A percentile compares a stretch with the other conserved stretches of the same genome.
Conservation (phyloP, 176 grass and related monocot species). For the Eragrostis nindensis region DNA sequence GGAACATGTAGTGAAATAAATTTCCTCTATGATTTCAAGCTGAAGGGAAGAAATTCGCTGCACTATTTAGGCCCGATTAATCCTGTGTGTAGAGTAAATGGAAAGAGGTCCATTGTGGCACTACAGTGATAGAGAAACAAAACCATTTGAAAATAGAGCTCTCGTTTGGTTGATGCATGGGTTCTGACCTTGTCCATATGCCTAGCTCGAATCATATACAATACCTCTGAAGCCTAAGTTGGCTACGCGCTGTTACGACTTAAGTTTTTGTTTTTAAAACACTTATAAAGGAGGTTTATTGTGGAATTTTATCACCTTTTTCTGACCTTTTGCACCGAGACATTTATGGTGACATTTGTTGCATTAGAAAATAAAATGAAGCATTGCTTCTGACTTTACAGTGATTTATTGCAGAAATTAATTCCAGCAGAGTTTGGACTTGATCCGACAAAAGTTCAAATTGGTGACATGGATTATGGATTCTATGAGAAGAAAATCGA, state of each 20-base stretch:
- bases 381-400: slow-evolving; percentile 9
- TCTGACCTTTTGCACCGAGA: not conserved
- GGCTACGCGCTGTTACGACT: not conserved
- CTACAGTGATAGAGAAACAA: not conserved
- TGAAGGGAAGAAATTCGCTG: not conserved
- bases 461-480: slow-evolving; percentile 68
- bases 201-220: not conserved
- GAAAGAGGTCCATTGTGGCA: not conserved
- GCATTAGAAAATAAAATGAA: slow-evolving; percentile 2
- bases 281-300: not conserved
- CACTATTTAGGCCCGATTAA: not conserved
- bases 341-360: not conserved
- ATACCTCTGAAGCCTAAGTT: not conserved
- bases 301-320: not conserved
- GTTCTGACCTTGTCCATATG: not conserved
- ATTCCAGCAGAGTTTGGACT: slow-evolving; percentile 87
- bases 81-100: not conserved
- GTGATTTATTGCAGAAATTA: slow-evolving; percentile 69
- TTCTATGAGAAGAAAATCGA: slow-evolving; percentile 81
- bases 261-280: not conserved
- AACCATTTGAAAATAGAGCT: not conserved
- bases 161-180: not conserved
- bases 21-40: no score
- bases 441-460: slow-evolving; percentile 84
- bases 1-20: not conserved